Evolutionary conservation across 768 basidiomycete genomes (phyloP).

Genomic region (Macrolepiota albuminosa): DNA sequence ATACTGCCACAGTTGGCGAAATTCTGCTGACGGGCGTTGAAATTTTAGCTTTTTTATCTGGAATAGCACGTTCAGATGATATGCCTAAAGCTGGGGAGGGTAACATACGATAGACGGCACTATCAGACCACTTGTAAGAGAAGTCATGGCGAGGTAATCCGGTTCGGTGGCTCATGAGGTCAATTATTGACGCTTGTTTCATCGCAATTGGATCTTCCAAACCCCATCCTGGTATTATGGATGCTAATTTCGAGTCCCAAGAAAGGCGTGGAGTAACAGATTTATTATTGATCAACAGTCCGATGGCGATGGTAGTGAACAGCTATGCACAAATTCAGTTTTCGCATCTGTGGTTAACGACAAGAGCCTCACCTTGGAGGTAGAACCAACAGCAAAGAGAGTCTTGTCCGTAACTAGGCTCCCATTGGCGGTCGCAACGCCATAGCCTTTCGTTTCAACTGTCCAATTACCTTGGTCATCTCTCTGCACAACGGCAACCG

Average conservation of each 20-base stretch:
- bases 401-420: conserved; percentile 22
- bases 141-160: conserved; percentile 18
- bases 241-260: conserved; percentile 23
- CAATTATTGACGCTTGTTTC: conserved; percentile 18
- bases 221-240: conserved; percentile 22
- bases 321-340: conserved; percentile 11
- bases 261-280: conserved; percentile 20
- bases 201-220: conserved; percentile 20
- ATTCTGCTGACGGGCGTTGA: conserved; percentile 26
- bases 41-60: conserved; percentile 20
- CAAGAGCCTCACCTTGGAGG: conserved; percentile 21
- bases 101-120: conserved; percentile 9
- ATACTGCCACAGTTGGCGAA: conserved; percentile 25
- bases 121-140: conserved; percentile 11
- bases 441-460: conserved; percentile 28
- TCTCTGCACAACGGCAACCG: conserved; percentile 23
- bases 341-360: neutral
- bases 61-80: neutral
- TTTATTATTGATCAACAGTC: conserved; percentile 24
- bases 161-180: conserved; percentile 18
- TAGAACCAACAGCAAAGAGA: conserved; percentile 25
- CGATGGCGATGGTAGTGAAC: conserved; percentile 20
- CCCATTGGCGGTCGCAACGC: conserved; percentile 20
- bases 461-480: conserved; percentile 20
- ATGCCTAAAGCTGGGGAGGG: neutral